Evolutionary conservation across 495 filamentous ascomycete genomes (phyloP).

Genomic region (Echria macrotheca): DNA sequence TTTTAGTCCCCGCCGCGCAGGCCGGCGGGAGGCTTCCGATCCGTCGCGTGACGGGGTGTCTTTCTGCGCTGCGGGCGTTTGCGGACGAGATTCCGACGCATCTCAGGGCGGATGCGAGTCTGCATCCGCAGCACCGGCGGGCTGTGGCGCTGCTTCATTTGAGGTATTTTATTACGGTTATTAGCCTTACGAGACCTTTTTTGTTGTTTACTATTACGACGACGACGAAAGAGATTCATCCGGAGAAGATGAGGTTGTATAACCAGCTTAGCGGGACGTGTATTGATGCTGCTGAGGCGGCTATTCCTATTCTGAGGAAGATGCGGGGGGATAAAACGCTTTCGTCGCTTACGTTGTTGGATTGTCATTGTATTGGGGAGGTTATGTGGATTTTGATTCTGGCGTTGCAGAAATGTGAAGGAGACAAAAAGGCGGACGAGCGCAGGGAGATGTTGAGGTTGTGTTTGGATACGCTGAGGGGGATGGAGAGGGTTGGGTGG

Average conservation of each 20-base stretch:
- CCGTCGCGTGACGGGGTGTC: neutral
- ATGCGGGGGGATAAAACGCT: neutral
- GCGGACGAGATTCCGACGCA: neutral
- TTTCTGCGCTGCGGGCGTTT: neutral
- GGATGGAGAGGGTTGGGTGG: slow-evolving; percentile 6
- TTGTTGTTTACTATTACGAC: slow-evolving; percentile 1
- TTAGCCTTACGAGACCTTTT: neutral
- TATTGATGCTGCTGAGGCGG: neutral
- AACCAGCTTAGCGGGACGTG: neutral
- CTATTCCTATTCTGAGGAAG: neutral
- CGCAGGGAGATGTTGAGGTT: neutral
- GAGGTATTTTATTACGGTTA: slow-evolving; percentile 1
- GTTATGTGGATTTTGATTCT: slow-evolving; percentile 4
- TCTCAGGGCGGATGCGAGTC: neutral
- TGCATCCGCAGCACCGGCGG: slow-evolving; percentile 7
- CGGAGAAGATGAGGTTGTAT: neutral
- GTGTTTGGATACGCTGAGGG: slow-evolving; percentile 2
- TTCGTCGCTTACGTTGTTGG: neutral
- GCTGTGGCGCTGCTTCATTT: slow-evolving; percentile 2
- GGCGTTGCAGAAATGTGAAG: neutral
- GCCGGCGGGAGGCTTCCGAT: slow-evolving; percentile 3
- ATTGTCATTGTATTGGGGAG: slow-evolving; percentile 3
- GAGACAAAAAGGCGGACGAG: neutral
- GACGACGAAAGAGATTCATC: too few species aligned
- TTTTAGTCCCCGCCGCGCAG: neutral